These are phyloP conservation scores for Avena atlantica DNA, from an alignment of 176 grass and related monocot genomes.

Conservation along the genomic window DNA sequence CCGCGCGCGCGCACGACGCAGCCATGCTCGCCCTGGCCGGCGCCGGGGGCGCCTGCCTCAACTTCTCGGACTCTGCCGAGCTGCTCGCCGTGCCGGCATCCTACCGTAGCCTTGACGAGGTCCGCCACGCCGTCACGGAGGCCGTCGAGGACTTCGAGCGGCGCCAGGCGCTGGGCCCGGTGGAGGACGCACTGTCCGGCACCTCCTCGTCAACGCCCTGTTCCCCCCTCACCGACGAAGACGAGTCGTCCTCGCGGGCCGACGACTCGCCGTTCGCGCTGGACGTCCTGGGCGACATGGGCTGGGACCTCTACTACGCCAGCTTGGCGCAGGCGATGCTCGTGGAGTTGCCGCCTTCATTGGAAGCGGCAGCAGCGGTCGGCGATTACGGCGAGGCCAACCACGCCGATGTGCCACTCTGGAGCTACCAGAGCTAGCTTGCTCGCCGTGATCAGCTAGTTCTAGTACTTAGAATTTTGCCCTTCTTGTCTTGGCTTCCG, in stretches of 20 bases:
- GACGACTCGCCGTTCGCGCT: constrained; percentile 28
- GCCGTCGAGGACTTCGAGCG: no score
- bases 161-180: no score
- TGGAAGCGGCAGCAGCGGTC: not conserved
- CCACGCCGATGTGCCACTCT: constrained; percentile 36
- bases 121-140: no score
- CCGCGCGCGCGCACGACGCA: constrained; percentile 70
- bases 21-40: not conserved
- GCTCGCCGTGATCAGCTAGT: not conserved
- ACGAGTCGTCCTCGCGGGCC: not conserved
- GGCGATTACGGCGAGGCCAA: constrained; percentile 21
- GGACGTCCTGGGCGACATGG: constrained; percentile 52
- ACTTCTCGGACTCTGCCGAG: no score
- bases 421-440: constrained; percentile 42
- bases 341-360: constrained; percentile 27
- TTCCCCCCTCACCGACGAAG: not conserved
- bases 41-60: no score
- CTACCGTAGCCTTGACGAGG: no score
- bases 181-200: no score
- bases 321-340: constrained; percentile 75
- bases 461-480: not conserved
- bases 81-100: no score
- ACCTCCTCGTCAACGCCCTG: not conserved
- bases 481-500: not conserved
- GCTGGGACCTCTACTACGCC: constrained; percentile 70